Percentiles rank a stretch among this genome's conserved stretches.
These are phyloP conservation scores for Metrosideros polymorpha DNA, from an alignment of 441 rosid species.

Conservation along the genomic window DNA sequence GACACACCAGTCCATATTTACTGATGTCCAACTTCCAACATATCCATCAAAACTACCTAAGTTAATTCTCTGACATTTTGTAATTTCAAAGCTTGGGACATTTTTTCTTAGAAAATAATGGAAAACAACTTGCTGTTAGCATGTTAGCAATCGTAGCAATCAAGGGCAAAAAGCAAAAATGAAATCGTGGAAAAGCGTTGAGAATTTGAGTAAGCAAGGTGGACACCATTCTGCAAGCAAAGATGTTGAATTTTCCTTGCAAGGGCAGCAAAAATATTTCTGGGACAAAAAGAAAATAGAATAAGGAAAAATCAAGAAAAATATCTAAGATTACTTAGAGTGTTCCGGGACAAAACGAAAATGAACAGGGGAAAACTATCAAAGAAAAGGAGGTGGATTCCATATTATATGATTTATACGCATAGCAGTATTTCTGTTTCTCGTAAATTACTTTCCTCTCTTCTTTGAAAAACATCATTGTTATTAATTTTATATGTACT, in stretches of 20 bases:
- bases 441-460: not conserved
- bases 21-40: not conserved
- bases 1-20: not conserved
- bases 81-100: not conserved
- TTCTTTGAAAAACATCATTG: not conserved
- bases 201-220: not conserved
- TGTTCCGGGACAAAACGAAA: not conserved
- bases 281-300: not conserved
- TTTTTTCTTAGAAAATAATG: not conserved
- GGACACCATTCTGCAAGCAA: conserved; percentile 16
- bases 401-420: not conserved
- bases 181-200: not conserved
- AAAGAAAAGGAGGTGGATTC: not conserved
- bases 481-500: not conserved
- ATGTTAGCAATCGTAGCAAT: not conserved
- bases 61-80: not conserved
- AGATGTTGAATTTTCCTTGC: conserved; percentile 23
- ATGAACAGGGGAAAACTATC: not conserved
- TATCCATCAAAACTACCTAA: not conserved
- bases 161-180: not conserved
- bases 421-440: not conserved
- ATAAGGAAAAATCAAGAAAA: not conserved
- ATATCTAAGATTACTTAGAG: not conserved
- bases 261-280: not conserved
- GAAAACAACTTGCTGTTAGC: not conserved